Conservation (phyloP, 805 yeast species). For the Lachancea quebecensis region DNA sequence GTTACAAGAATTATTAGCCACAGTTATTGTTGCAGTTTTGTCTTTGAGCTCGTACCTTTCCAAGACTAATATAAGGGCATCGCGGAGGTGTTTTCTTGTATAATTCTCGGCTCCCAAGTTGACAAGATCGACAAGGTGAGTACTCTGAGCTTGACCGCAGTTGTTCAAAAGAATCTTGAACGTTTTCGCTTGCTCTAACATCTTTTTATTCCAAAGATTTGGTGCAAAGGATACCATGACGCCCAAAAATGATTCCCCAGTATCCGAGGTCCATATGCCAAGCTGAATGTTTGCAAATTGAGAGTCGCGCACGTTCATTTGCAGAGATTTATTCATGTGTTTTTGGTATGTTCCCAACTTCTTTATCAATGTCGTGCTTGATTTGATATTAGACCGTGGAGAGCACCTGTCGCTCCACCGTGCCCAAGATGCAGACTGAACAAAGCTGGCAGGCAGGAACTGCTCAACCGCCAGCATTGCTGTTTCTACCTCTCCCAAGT, state of each 20-base stretch:
- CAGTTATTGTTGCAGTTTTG: constrained; percentile 7
- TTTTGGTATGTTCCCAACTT: neutral
- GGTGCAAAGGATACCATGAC: constrained; percentile 8
- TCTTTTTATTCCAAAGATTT: neutral
- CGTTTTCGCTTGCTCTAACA: neutral
- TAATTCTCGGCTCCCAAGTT: constrained; percentile 1
- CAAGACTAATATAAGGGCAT: neutral
- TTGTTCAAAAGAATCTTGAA: constrained; percentile 3
- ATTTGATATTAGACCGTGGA: neutral
- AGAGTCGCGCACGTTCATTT: neutral
- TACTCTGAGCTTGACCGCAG: neutral
- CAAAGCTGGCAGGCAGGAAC: constrained; percentile 3
- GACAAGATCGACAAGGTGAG: constrained; percentile 7
- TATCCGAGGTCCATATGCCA: constrained; percentile 5
- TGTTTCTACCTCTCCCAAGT: neutral
- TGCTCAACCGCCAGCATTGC: constrained; percentile 1
- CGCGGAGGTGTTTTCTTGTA: constrained; percentile 1
- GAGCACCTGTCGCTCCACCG: neutral
- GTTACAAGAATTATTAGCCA: constrained; percentile 4
- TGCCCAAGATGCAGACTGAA: constrained; percentile 1
- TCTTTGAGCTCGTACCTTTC: constrained; percentile 6
- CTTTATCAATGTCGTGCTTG: constrained; percentile 1
- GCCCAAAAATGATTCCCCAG: constrained; percentile 2
- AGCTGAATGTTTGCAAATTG: constrained; percentile 3
- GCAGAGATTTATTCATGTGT: neutral